Evolutionary conservation across 805 yeast species (phyloP).

Genomic region (Clavispora santaluciae): DNA sequence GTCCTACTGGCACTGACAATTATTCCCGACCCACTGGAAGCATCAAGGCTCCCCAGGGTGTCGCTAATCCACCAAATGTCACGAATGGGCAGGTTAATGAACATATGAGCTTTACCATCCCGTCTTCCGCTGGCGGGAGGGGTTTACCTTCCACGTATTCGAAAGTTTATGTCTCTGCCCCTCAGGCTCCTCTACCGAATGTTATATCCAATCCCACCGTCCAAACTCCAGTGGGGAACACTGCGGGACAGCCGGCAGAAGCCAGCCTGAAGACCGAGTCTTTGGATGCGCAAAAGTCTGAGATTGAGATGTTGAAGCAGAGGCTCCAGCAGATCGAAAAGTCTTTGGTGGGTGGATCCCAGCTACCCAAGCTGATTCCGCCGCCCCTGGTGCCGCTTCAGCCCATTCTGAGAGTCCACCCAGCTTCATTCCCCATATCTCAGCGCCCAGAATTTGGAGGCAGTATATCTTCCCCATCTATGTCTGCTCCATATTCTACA

Average conservation of each 20-base stretch:
- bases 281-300: slow-evolving; percentile 5
- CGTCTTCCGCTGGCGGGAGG: neutral
- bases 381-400: neutral
- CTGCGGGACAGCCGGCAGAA: too few species aligned
- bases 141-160: neutral
- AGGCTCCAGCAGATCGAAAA: slow-evolving; percentile 13
- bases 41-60: too few species aligned
- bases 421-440: neutral
- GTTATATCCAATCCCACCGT: too few species aligned
- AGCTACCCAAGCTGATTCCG: neutral
- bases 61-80: neutral
- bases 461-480: neutral
- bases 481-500: neutral
- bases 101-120: neutral
- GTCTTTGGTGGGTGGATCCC: slow-evolving; percentile 4
- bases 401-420: neutral
- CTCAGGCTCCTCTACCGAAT: too few species aligned
- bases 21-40: too few species aligned
- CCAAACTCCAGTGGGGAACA: too few species aligned
- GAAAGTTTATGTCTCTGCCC: too few species aligned
- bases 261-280: neutral
- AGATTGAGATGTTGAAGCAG: slow-evolving; percentile 14
- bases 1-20: too few species aligned
- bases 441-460: neutral
- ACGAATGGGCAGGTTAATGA: neutral